Conservation (phyloP, 164 flowering plant species). For the Macadamia integrifolia region DNA sequence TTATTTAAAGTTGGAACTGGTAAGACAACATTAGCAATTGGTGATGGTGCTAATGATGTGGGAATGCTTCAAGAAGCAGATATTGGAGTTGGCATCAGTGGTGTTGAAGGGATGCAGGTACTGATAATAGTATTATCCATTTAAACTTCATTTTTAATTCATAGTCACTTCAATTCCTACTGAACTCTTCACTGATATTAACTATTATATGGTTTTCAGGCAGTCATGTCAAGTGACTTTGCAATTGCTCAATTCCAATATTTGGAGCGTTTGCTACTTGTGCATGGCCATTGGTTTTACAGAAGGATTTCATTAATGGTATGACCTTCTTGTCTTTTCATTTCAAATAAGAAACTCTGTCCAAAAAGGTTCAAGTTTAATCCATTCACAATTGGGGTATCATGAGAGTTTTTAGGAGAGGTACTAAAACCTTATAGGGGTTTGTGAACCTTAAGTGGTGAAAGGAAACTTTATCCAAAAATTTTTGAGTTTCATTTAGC, state of each 20-base stretch:
- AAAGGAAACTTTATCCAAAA: too few species aligned
- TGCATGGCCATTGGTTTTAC: conserved; percentile 99
- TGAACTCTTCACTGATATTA: background rate
- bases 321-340: background rate
- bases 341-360: background rate
- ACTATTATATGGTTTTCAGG: conserved; percentile 36
- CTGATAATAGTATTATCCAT: too few species aligned
- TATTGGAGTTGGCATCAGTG: conserved; percentile 95
- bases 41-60: conserved; percentile 99
- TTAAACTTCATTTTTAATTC: background rate
- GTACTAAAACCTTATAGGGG: too few species aligned
- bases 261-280: conserved; percentile 82
- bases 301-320: conserved; percentile 93
- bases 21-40: conserved; percentile 85
- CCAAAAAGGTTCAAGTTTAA: too few species aligned
- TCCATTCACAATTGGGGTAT: too few species aligned
- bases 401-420: too few species aligned
- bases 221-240: conserved; percentile 96
- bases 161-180: background rate
- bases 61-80: conserved; percentile 99
- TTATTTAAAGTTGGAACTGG: conserved; percentile 80
- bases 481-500: too few species aligned
- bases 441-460: too few species aligned
- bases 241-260: conserved; percentile 93
- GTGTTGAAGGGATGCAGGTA: conserved; percentile 99